Evolutionary conservation across 1,139 yeast species (phyloP).

Genomic region (Diutina scorzettiae): DNA sequence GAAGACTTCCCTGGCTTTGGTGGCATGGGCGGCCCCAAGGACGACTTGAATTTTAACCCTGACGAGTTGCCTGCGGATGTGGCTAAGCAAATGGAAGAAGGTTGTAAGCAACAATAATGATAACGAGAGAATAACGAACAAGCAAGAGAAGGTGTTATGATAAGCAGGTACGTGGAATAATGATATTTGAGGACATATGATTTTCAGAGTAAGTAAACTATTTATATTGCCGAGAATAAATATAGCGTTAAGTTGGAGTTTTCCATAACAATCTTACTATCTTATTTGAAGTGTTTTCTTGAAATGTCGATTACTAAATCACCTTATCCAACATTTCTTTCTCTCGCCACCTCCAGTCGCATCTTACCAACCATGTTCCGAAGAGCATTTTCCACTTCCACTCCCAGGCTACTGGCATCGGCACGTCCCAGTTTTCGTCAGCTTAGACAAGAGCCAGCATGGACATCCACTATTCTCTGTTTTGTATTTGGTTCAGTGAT

Average conservation of each 20-base stretch:
- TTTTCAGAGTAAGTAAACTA: no score
- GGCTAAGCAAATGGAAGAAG: conserved; percentile 13
- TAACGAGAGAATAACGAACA: no score
- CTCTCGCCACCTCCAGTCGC: background rate
- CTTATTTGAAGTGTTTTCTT: no score
- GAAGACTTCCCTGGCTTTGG: conserved; percentile 48
- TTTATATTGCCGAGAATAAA: no score
- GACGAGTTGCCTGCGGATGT: conserved; percentile 10
- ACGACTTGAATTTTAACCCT: conserved; percentile 10
- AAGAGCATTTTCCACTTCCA: background rate
- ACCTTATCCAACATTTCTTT: background rate
- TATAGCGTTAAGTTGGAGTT: no score
- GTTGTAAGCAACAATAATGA: conserved; percentile 8
- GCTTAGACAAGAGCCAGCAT: conserved; percentile 15
- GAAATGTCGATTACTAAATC: no score
- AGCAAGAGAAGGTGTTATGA: no score
- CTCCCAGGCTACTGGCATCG: background rate
- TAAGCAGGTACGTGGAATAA: no score
- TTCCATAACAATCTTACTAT: no score
- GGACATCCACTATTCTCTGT: conserved; percentile 28
- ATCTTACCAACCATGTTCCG: background rate
- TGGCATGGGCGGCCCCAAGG: conserved; percentile 17
- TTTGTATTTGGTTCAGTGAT: conserved; percentile 29
- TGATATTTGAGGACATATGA: no score
- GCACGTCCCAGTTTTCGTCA: conserved; percentile 4